phyloP scores from a whole-genome alignment of 208 protist species.

The Trypanosoma lewisi region DNA sequence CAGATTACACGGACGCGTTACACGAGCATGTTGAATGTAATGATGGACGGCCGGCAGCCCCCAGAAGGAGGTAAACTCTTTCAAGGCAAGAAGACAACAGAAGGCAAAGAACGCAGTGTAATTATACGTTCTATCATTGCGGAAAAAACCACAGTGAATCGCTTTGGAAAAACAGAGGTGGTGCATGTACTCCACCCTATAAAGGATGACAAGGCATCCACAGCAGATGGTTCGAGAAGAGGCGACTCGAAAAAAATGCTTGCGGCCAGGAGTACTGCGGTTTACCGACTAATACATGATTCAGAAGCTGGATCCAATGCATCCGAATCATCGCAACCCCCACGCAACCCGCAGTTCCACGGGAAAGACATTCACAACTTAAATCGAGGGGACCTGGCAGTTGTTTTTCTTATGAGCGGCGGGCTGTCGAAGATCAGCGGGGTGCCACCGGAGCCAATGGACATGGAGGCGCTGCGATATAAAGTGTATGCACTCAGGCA shows the following conservation, averaged over 20 bases:
- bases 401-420: conserved; percentile 66
- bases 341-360: not conserved
- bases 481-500: conserved; percentile 62
- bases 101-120: conserved; percentile 31
- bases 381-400: conserved; percentile 78
- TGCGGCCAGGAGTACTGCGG: conserved; percentile 5
- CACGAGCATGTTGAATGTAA: not conserved
- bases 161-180: conserved; percentile 68
- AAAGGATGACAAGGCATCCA: conserved; percentile 22
- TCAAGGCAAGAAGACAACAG: conserved; percentile 7
- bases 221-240: conserved; percentile 9
- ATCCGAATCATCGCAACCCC: not conserved
- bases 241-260: conserved; percentile 1
- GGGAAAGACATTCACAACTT: not conserved
- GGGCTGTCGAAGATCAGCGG: conserved; percentile 47
- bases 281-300: conserved; percentile 13
- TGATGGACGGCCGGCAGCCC: not conserved
- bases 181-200: conserved; percentile 80
- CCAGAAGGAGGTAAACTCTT: not conserved
- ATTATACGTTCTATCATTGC: conserved; percentile 74
- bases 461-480: conserved; percentile 79
- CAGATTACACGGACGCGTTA: not conserved
- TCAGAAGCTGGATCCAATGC: not conserved
- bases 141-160: conserved; percentile 63
- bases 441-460: conserved; percentile 64